These are phyloP conservation scores for Podila verticillata DNA, from an alignment of 192 early-diverging fungal species.

Conservation along the genomic window DNA sequence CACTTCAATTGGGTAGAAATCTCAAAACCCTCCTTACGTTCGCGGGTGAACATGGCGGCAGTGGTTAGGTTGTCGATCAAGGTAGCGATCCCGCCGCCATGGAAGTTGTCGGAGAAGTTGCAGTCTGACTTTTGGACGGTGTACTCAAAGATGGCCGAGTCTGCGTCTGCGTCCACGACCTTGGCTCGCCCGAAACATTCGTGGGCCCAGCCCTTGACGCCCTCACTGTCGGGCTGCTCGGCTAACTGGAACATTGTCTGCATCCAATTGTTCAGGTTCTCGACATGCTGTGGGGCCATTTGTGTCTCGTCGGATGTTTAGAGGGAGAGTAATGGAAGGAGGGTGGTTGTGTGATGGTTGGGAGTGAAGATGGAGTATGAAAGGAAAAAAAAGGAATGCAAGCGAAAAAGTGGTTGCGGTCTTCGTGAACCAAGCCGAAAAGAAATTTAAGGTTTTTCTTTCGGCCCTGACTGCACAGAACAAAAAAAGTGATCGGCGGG, in stretches of 20 bases:
- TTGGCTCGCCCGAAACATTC: slow-evolving; percentile 23
- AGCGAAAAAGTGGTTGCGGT: slow-evolving; percentile 3
- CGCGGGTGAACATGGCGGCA: slow-evolving; percentile 35
- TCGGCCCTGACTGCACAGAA: too few relatives aligned
- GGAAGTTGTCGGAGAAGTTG: slow-evolving; percentile 50
- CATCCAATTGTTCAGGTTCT: slow-evolving; percentile 30
- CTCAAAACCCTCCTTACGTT: slow-evolving; percentile 10
- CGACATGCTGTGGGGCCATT: slow-evolving; percentile 47
- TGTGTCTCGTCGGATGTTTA: not conserved
- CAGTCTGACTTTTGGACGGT: slow-evolving; percentile 44
- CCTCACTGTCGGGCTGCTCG: slow-evolving; percentile 14
- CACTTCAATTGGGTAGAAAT: not conserved
- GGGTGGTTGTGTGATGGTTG: not conserved
- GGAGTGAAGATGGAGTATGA: not conserved
- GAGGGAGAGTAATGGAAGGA: not conserved
- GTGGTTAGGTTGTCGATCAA: slow-evolving; percentile 51
- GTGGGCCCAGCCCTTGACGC: slow-evolving; percentile 9
- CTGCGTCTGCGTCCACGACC: slow-evolving; percentile 37
- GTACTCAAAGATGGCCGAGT: slow-evolving; percentile 40
- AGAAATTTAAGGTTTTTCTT: too few relatives aligned
- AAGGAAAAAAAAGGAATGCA: slow-evolving; percentile 1
- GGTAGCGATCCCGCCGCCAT: slow-evolving; percentile 54
- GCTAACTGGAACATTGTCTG: slow-evolving; percentile 13
- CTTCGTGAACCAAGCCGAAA: not conserved
- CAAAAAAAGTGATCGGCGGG: too few relatives aligned